Percentiles rank a stretch among this genome's conserved stretches.
Evolutionary conservation across 2,329 filamentous ascomycete genomes (phyloP).

Genomic region (Stylonectria norvegica): DNA sequence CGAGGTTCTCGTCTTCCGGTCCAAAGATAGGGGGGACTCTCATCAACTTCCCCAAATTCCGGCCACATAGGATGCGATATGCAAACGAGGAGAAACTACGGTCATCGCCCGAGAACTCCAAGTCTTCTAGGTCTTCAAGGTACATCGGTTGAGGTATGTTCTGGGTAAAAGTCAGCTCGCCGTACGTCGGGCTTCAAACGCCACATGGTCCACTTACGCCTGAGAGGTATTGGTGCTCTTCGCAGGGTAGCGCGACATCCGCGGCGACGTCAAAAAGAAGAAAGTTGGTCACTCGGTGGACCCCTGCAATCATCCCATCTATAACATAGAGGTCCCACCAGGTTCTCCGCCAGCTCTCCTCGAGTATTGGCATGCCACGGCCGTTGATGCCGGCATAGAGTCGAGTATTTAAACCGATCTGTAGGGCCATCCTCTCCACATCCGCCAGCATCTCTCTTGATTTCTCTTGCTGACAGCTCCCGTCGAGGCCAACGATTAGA

Average conservation of each 20-base stretch:
- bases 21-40: constrained; percentile 49
- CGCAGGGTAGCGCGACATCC: constrained; percentile 74
- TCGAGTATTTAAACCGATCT: constrained; percentile 70
- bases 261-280: constrained; percentile 63
- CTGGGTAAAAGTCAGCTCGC: constrained; percentile 37
- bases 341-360: constrained; percentile 82
- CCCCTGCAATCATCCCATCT: constrained; percentile 79
- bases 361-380: constrained; percentile 61
- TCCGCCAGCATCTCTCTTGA: constrained; percentile 64
- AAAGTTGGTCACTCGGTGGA: constrained; percentile 70
- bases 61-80: constrained; percentile 77
- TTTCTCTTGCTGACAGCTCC: constrained; percentile 66
- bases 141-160: constrained; percentile 57
- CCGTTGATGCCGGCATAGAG: constrained; percentile 64
- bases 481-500: constrained; percentile 74
- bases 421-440: constrained; percentile 68
- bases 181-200: neutral
- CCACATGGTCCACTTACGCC: constrained; percentile 43
- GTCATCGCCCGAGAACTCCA: constrained; percentile 67
- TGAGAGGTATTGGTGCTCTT: constrained; percentile 68
- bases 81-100: constrained; percentile 77
- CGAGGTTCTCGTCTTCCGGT: constrained; percentile 51
- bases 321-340: constrained; percentile 87
- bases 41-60: constrained; percentile 76
- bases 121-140: constrained; percentile 72